Base-by-base conservation (phyloP, 768 basidiomycete genomes). In the Amanita polypyramis region DNA sequence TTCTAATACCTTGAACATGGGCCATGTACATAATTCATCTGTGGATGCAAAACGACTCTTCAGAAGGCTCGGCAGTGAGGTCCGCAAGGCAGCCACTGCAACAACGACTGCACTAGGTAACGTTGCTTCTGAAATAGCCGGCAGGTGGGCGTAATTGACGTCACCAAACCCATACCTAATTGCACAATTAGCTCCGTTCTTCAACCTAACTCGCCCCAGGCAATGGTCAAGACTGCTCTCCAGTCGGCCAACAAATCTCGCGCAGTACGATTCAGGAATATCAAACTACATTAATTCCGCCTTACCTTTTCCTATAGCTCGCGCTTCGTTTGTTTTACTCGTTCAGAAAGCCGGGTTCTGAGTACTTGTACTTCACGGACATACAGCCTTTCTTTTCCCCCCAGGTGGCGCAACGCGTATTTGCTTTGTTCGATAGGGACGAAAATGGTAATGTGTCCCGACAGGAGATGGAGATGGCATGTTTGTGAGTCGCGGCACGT, bases 291-390 rank as follows among this genome's bases (percentile, higher is more conserved):
- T 47, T 41, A 43, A 27, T 21, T 32, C 14, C 35, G 7, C 45
- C 42, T 50, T 11, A 43, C 27, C 41, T 36, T 35, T 36, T 42
- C 19, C 42, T 14, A 15, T 58, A 89, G 76, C 80, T 96, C 46
- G 90, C 92, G 37, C 77, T 86, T 43, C 73, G 91, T 32, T 66
- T 96, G 34, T 96, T 80, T 68, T 90, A 90, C 65, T 93, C 89
- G 5, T 94, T 90, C 65, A 70, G 74, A 3, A 75, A 77, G 54
- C 71, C 73, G 2, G 76, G 75, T 17, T 63, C 74, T 14, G 77
- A 85, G 4, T 73, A 69, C 50, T 55, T 94, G 37, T 58, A 75
- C 40, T 67, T 85, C 7, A 67, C 75, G 43, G 89, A 96, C 58
- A 81, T 96, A 49, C 70, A 74, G 23, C 69, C 69, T 27, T 86